A percentile compares a stretch with the other conserved stretches of the same genome.
Conservation (phyloP, 1,284 basidiomycete genomes). For the Vanrija pseudolonga region DNA sequence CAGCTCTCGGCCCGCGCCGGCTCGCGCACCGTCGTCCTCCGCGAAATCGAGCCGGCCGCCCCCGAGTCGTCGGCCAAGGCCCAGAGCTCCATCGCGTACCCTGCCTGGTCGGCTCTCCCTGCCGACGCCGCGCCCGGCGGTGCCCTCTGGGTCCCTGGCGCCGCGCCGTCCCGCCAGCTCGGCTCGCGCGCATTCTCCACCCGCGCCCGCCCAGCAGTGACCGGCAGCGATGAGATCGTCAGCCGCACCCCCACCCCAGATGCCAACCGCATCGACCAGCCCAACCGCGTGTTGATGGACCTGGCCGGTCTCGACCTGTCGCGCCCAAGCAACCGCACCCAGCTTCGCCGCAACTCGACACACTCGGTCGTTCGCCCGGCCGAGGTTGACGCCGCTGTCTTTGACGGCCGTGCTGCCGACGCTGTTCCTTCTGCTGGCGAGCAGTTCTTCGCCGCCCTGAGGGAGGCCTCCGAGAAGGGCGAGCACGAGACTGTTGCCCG, state of each 20-base stretch:
- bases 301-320: slow-evolving; percentile 38
- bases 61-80: not conserved
- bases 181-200: slow-evolving; percentile 30
- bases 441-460: slow-evolving; percentile 1
- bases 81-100: slow-evolving; percentile 14
- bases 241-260: slow-evolving; percentile 7
- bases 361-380: slow-evolving; percentile 20
- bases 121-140: slow-evolving; percentile 12
- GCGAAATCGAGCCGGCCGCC: slow-evolving; percentile 21
- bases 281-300: slow-evolving; percentile 41
- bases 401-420: not conserved
- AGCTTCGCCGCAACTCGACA: slow-evolving; percentile 31
- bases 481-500: not conserved
- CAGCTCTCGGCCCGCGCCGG: slow-evolving; percentile 18
- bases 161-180: slow-evolving; percentile 10
- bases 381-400: slow-evolving; percentile 1
- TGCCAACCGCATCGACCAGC: slow-evolving; percentile 21
- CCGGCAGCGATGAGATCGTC: slow-evolving; percentile 4
- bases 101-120: slow-evolving; percentile 13
- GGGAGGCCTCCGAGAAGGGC: not conserved
- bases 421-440: not conserved
- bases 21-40: slow-evolving; percentile 19
- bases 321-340: slow-evolving; percentile 6
- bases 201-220: slow-evolving; percentile 1
- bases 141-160: slow-evolving; percentile 13